Conservation (phyloP, 331 rosid species). For the Pyrus hybrid region DNA sequence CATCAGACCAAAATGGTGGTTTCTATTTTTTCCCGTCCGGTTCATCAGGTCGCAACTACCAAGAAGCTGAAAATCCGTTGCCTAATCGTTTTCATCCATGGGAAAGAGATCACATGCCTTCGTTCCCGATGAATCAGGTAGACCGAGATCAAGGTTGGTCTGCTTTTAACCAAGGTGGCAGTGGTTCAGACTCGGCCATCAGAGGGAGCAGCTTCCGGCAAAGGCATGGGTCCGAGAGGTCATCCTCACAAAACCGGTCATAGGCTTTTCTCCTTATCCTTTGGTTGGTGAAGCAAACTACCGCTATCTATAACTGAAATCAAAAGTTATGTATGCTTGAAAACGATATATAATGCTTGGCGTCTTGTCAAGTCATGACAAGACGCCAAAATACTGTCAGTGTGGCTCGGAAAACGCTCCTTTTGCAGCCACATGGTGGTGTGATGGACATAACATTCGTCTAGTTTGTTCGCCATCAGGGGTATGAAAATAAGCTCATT, state of each 20-base stretch:
- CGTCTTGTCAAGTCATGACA: conserved; percentile 19
- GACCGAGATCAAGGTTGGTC: conserved; percentile 84
- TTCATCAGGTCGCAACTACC: conserved; percentile 65
- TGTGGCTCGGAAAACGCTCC: conserved; percentile 38
- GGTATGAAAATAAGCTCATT: conserved; percentile 45
- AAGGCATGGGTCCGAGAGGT: conserved; percentile 76
- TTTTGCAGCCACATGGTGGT: conserved; percentile 52
- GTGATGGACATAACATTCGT: conserved; percentile 62
- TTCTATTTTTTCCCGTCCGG: conserved; percentile 56
- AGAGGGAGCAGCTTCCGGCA: conserved; percentile 61
- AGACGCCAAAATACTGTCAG: conserved; percentile 40
- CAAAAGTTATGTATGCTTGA: conserved; percentile 64
- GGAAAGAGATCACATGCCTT: conserved; percentile 69
- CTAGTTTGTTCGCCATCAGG: conserved; percentile 49
- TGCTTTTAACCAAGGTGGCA: conserved; percentile 57
- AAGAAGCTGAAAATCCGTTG: conserved; percentile 59
- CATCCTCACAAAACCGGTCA: conserved; percentile 75
- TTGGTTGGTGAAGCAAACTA: conserved; percentile 51
- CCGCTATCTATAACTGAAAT: conserved; percentile 43
- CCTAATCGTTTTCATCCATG: conserved; percentile 54
- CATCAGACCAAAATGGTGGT: conserved; percentile 60
- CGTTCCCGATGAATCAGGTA: conserved; percentile 48
- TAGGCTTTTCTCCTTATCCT: conserved; percentile 27
- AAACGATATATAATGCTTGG: conserved; percentile 54
- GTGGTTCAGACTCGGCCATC: conserved; percentile 49